Base-by-base conservation (phyloP, 352 stramenopile genomes). In the Globisporangium megalacanthum region DNA sequence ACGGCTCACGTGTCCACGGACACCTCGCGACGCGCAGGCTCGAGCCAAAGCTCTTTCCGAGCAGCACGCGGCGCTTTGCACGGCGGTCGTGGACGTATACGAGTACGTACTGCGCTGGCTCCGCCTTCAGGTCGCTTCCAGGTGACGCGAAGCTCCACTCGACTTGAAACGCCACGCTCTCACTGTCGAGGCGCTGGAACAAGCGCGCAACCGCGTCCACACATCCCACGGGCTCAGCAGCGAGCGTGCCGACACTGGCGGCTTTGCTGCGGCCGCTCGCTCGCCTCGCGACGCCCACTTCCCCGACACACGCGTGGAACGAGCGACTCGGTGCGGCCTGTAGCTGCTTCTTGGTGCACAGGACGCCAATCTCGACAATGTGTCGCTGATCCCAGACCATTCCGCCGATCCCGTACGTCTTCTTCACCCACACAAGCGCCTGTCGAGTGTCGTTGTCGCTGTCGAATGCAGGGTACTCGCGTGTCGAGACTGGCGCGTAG, bases 331-430 rank as follows among this genome's bases (percentile, higher is more conserved):
- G 6, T 11, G 64, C 25, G 25, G 25, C 1, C 25, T 29, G 25
- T 29, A 29, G 25, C 53, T 56, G 44, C 20, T 68, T 73, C 50
- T 66, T 73, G 25, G 65, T 71, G 49, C 70, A 75, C 19, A 78
- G 48, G 13, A 78, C 39, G 7, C 70, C 70, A 19, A 78, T 65
- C 31, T 78, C 70, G 17, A 78, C 67, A 54, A 78, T 72, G 54
- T 78, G 70, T 41, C 75, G 75, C 31, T 70, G 58, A 25, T 75
- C 67, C 67, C 67, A 78, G n/a, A 75, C 44, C 51, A 75, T 69
- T 2, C 70, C 61, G 19, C 67, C 67, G 25, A 78, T 41, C 25
- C 67, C 60, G 52, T 75, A 75, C 11, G 61, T 73, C 59, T 78
- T 78, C 37, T 73, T 73, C 39, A 65, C 62, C 70, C 70, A 78